Conservation (phyloP, 1,139 yeast genomes). For the Suhomyces maxii region DNA sequence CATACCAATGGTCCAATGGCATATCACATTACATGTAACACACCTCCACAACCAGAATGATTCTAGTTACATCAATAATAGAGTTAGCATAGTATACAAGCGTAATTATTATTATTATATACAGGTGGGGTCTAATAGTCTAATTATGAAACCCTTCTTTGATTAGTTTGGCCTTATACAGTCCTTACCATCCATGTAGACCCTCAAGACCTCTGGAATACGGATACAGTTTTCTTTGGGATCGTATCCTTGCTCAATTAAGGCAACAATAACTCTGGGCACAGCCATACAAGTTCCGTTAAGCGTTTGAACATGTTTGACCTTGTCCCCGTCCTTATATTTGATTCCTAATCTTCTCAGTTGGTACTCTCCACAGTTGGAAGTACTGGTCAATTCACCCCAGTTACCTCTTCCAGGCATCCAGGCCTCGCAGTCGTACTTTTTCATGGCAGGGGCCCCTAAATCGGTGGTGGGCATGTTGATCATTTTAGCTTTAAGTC, state of each 20-base stretch:
- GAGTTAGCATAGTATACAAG: too few relatives aligned
- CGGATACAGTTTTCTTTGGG: slow-evolving; percentile 50
- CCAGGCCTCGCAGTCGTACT: slow-evolving; percentile 95
- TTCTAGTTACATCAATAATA: too few relatives aligned
- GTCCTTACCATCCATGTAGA: slow-evolving; percentile 63
- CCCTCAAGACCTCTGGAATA: slow-evolving; percentile 69
- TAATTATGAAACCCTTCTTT: background rate
- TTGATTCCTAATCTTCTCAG: slow-evolving; percentile 77
- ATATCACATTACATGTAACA: too few relatives aligned
- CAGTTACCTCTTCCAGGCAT: slow-evolving; percentile 95
- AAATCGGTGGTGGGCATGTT: slow-evolving; percentile 90
- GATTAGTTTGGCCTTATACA: slow-evolving; percentile 22
- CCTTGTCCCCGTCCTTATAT: slow-evolving; percentile 35
- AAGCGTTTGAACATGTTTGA: slow-evolving; percentile 69
- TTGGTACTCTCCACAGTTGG: slow-evolving; percentile 93
- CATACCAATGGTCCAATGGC: too few relatives aligned
- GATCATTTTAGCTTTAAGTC: slow-evolving; percentile 76
- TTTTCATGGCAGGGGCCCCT: slow-evolving; percentile 91
- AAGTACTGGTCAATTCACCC: slow-evolving; percentile 92
- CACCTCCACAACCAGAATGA: too few relatives aligned
- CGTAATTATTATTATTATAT: background rate
- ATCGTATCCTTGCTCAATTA: slow-evolving; percentile 82
- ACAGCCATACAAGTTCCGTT: slow-evolving; percentile 97
- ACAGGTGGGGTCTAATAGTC: background rate
- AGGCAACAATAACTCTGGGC: slow-evolving; percentile 86